These are phyloP conservation scores for Liquidambar formosana DNA, from an alignment of 164 flowering plant genomes.

Conservation along the genomic window DNA sequence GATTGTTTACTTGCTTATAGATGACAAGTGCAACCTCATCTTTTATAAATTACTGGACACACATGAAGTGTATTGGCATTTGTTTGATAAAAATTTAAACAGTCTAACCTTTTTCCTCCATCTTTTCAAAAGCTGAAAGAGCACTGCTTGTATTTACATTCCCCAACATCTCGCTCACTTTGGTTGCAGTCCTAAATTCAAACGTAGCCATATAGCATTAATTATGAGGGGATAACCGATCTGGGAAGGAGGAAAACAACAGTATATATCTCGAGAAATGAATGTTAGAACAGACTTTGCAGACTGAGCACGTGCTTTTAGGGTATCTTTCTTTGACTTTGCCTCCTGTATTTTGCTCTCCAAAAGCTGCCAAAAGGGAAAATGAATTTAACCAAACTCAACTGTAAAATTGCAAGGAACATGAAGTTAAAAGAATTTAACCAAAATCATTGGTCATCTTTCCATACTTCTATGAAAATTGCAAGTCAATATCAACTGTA, in stretches of 20 bases:
- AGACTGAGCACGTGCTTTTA: constrained; percentile 97
- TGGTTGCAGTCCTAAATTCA: constrained; percentile 77
- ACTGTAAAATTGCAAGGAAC: neutral
- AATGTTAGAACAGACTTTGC: constrained; percentile 67
- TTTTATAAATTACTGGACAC: too few relatives aligned
- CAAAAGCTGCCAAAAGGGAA: constrained; percentile 54
- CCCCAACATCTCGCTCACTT: constrained; percentile 93
- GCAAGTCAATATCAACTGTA: too few relatives aligned
- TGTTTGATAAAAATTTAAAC: neutral
- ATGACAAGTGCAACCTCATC: too few relatives aligned
- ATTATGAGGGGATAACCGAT: neutral
- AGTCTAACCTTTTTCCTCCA: constrained; percentile 92
- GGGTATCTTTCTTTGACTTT: constrained; percentile 87
- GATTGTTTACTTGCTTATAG: too few relatives aligned
- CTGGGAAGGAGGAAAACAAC: neutral
- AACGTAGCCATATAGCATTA: constrained; percentile 5
- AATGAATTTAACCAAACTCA: constrained; percentile 2
- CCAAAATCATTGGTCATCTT: too few relatives aligned
- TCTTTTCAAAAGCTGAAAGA: constrained; percentile 95
- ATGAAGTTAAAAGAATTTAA: too few relatives aligned
- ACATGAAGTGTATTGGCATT: too few relatives aligned
- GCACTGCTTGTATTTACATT: constrained; percentile 94
- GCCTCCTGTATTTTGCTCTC: constrained; percentile 99
- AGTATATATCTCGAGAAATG: neutral
- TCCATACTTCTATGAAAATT: too few relatives aligned